Evolutionary conservation across 1,284 basidiomycete species (phyloP), one percentile per base, ranked within the genome.

Genomic region (Kwoniella shivajii): DNA sequence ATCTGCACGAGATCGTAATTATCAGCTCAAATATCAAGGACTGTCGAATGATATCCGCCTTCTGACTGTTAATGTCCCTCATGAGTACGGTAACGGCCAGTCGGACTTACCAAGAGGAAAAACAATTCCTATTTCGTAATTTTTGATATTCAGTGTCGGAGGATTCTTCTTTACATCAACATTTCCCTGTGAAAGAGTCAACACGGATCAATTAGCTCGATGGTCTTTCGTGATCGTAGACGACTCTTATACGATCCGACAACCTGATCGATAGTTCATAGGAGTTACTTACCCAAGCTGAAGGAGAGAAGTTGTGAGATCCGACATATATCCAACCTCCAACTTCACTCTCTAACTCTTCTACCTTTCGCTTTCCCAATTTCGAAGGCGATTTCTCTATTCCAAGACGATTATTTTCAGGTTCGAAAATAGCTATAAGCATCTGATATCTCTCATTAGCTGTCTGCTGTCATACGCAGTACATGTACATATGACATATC

Each of bases 101-200:
- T n/a, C n/a, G n/a, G n/a, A 61, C 73, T 55, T 42, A 73, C 74
- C 67, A 20, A 78, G 65, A 1, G 77, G 74, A 30, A 79, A 69
- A 11, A 79, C 59, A 33, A 79, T 66, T 10, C 76, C 78, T 1
- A 79, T 58, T 50, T 79, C 78, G 59, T 77, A 78, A 51, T 79
- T 79, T 37, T 54, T 50, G 18, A 73, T 54, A 36, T 54, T 64
- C 16, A 74, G 47, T 3, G 64, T 64, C 0, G 71, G 67, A 2
- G 68, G 63, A 13, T 50, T 64, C 38, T 72, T 69, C 50, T 71
- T 73, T 20, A 70, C 56, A 45, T 75, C 73, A 0, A 70, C 42
- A 3, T 66, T 73, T 3, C 75, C 75, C 72, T 76, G 36, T 11
- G n/a, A 26, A n/a, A n/a, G 20, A 13, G n/a, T n/a, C 30, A n/a